Percentiles rank a stretch among this genome's conserved stretches.
Conservation (phyloP, 495 filamentous ascomycete species). For the Antarctomyces pellizariae region DNA sequence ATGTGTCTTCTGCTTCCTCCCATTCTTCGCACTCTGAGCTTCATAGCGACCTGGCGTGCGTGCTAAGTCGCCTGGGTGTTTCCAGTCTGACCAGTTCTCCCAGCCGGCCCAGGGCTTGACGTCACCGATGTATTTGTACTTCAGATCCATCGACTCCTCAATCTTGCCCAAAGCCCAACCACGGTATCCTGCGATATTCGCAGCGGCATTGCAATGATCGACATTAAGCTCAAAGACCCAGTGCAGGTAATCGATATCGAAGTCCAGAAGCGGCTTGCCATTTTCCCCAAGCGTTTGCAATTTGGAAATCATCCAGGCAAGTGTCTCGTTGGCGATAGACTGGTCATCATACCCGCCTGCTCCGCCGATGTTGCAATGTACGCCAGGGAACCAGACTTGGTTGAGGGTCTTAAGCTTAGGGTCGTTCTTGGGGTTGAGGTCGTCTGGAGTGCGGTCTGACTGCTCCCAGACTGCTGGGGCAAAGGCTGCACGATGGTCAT, state of each 20-base stretch:
- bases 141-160: too few species aligned
- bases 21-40: conserved; percentile 1
- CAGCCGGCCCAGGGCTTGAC: too few species aligned
- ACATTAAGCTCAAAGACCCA: too few species aligned
- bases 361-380: conserved; percentile 43
- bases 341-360: conserved; percentile 23
- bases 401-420: conserved; percentile 28
- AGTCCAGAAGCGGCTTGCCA: conserved; percentile 11
- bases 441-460: too few species aligned
- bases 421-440: too few species aligned
- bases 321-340: conserved; percentile 35
- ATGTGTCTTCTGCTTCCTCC: conserved; percentile 1
- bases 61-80: too few species aligned
- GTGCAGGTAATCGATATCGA: conserved; percentile 10
- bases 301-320: conserved; percentile 28
- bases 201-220: too few species aligned
- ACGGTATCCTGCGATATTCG: too few species aligned
- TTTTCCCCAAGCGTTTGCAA: conserved; percentile 11
- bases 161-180: too few species aligned
- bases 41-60: conserved; percentile 7
- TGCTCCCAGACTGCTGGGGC: conserved; percentile 39
- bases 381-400: conserved; percentile 52
- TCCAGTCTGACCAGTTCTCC: too few species aligned
- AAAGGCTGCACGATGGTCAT: conserved; percentile 40
- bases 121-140: too few species aligned